These are phyloP conservation scores for Codiaeum variegatum DNA, from an alignment of 441 rosid species.

Conservation along the genomic window DNA sequence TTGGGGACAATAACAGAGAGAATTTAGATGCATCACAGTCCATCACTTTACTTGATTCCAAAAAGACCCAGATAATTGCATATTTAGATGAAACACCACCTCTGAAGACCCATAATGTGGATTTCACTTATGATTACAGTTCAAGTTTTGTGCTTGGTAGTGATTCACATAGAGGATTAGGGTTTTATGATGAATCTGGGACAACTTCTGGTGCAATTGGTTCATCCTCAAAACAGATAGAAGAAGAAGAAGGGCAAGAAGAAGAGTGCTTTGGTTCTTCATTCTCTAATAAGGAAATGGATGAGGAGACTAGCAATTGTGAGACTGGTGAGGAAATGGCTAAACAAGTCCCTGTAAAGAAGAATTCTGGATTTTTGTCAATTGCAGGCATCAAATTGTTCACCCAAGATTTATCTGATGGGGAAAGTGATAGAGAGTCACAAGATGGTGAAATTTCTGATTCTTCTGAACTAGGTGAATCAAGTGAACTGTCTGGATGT, in stretches of 20 bases:
- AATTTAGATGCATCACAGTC: slow-evolving; percentile 30
- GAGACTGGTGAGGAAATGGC: slow-evolving; percentile 30
- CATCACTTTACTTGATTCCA: slow-evolving; percentile 44
- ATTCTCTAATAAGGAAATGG: slow-evolving; percentile 33
- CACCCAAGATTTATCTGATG: slow-evolving; percentile 69
- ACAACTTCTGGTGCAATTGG: slow-evolving; percentile 36
- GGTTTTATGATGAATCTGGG: slow-evolving; percentile 52
- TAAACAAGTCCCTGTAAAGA: slow-evolving; percentile 38
- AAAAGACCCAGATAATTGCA: slow-evolving; percentile 47
- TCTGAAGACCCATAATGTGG: slow-evolving; percentile 29
- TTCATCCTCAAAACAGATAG: slow-evolving; percentile 41
- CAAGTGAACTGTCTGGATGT: slow-evolving; percentile 39
- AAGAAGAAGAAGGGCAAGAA: slow-evolving; percentile 40
- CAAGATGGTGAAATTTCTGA: slow-evolving; percentile 43
- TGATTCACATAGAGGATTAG: slow-evolving; percentile 59
- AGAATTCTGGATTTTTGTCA: slow-evolving; percentile 58
- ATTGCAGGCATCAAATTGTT: slow-evolving; percentile 61
- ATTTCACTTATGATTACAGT: slow-evolving; percentile 49
- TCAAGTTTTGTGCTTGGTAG: slow-evolving; percentile 63
- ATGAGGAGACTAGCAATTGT: slow-evolving; percentile 22
- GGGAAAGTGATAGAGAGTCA: slow-evolving; percentile 43
- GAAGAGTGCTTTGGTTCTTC: slow-evolving; percentile 28
- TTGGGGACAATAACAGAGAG: slow-evolving; percentile 13
- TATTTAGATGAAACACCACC: slow-evolving; percentile 55
- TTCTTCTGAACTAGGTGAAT: slow-evolving; percentile 36